A percentile compares a stretch with the other conserved stretches of the same genome.
phyloP scores from a whole-genome alignment of 805 yeast species.

The Pichia insulana region DNA sequence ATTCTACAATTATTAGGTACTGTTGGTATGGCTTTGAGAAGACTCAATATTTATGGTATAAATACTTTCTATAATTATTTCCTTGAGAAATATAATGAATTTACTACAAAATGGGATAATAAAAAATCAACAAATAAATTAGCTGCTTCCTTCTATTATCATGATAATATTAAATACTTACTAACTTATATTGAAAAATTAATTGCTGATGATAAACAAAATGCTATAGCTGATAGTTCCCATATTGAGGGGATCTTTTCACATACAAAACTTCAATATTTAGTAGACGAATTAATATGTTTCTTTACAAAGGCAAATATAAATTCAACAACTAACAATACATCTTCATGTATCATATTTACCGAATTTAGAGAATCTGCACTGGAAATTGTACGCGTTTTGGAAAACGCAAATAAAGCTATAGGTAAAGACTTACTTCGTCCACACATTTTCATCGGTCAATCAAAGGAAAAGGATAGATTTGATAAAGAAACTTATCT shows the following conservation, averaged over 20 bases:
- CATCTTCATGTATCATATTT: slow-evolving; percentile 77
- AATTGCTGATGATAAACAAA: slow-evolving; percentile 26
- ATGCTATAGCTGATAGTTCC: slow-evolving; percentile 12
- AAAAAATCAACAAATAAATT: slow-evolving; percentile 55
- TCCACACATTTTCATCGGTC: slow-evolving; percentile 92
- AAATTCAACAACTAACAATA: slow-evolving; percentile 26
- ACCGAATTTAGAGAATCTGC: slow-evolving; percentile 90
- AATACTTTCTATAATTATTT: slow-evolving; percentile 65
- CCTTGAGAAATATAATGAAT: slow-evolving; percentile 46
- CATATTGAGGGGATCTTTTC: slow-evolving; percentile 32
- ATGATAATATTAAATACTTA: slow-evolving; percentile 38
- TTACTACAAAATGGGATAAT: slow-evolving; percentile 45
- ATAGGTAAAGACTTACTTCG: slow-evolving; percentile 30
- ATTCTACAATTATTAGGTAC: slow-evolving; percentile 54
- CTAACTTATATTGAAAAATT: slow-evolving; percentile 36
- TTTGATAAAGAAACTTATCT: slow-evolving; percentile 49
- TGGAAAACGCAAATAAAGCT: slow-evolving; percentile 34
- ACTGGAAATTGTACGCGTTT: slow-evolving; percentile 64
- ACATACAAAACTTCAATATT: slow-evolving; percentile 65
- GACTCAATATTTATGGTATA: slow-evolving; percentile 77
- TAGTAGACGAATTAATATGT: slow-evolving; percentile 51
- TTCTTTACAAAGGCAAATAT: slow-evolving; percentile 17
- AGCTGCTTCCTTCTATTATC: slow-evolving; percentile 53
- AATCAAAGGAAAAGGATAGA: slow-evolving; percentile 63
- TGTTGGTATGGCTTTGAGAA: slow-evolving; percentile 61